phyloP scores from a whole-genome alignment of 1,284 basidiomycete species.

The Cutaneotrichosporon sp. region DNA sequence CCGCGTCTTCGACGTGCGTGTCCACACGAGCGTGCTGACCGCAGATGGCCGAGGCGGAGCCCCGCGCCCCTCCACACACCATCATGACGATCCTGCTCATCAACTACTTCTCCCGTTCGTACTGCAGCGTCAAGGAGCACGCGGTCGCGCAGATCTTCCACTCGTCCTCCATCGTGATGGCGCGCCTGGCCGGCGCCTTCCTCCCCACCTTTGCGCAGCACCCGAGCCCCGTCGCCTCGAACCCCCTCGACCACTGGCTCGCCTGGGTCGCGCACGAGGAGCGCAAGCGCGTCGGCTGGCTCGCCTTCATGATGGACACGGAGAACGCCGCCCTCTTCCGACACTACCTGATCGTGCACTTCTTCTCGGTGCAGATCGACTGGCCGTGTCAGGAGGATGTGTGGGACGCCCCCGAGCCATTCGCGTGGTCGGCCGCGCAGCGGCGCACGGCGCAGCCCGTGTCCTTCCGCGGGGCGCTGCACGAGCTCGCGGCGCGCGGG shows the following conservation, averaged over 20 bases:
- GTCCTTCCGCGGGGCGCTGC: slow-evolving; percentile 20
- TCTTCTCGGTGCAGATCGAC: slow-evolving; percentile 11
- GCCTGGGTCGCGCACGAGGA: slow-evolving; percentile 35
- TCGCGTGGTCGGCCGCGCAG: neutral
- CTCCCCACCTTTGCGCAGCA: neutral
- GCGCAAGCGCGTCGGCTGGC: slow-evolving; percentile 31
- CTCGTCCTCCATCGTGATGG: slow-evolving; percentile 23
- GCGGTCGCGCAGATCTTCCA: slow-evolving; percentile 35
- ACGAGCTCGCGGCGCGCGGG: slow-evolving; percentile 29
- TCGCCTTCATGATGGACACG: slow-evolving; percentile 34
- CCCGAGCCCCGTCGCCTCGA: neutral
- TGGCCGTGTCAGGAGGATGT: slow-evolving; percentile 8
- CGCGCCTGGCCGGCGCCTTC: slow-evolving; percentile 2
- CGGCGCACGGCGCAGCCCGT: neutral
- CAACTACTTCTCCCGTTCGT: slow-evolving; percentile 34
- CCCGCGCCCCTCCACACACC: slow-evolving; percentile 17
- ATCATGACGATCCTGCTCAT: slow-evolving; percentile 20
- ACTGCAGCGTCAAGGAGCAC: slow-evolving; percentile 32
- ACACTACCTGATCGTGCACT: slow-evolving; percentile 16
- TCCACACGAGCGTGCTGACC: neutral
- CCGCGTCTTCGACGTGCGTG: slow-evolving; percentile 30
- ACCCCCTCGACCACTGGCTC: slow-evolving; percentile 25
- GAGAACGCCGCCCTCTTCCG: slow-evolving; percentile 33
- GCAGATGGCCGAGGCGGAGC: slow-evolving; percentile 30
- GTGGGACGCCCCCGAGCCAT: slow-evolving; percentile 25